Percentiles rank a stretch among this genome's conserved stretches.
These are phyloP conservation scores for Bryum argenteum DNA, from an alignment of 225 moss, liverwort and hornwort genomes.

Conservation along the genomic window DNA sequence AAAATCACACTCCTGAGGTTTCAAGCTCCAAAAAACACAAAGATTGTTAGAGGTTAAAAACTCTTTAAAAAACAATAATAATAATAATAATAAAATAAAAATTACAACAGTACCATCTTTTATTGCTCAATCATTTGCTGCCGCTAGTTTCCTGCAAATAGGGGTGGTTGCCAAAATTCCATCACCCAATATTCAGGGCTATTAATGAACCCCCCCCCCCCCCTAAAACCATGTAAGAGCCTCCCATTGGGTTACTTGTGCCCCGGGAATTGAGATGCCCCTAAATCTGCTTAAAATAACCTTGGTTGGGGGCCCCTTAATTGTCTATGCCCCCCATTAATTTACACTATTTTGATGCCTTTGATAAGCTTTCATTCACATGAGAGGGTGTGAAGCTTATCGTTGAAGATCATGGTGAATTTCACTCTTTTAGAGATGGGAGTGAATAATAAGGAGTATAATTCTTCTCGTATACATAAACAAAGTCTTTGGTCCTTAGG, in stretches of 20 bases:
- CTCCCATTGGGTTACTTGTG: slow-evolving; percentile 13
- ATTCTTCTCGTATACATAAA: no score
- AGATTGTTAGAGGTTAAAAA: no score
- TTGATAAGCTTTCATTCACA: slow-evolving; percentile 19
- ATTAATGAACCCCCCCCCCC: background rate
- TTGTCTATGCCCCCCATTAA: no score
- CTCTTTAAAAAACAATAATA: no score
- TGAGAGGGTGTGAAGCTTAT: background rate
- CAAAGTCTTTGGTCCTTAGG: no score
- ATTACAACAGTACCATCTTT: background rate
- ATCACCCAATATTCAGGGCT: background rate
- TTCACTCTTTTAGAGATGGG: background rate
- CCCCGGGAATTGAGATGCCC: background rate
- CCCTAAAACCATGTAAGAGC: background rate
- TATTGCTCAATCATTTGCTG: slow-evolving; percentile 33
- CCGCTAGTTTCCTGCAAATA: background rate
- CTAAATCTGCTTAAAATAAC: background rate
- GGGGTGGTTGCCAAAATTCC: background rate
- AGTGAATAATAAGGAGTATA: background rate
- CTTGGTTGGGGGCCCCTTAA: no score
- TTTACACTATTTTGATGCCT: no score
- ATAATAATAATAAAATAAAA: no score
- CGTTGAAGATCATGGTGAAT: background rate
- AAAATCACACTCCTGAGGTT: no score
- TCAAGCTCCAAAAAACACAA: no score